Percentiles rank a stretch among this genome's conserved stretches.
These are phyloP conservation scores for Coniochaeta sp. DNA, from an alignment of 2,329 filamentous ascomycete genomes.

Conservation along the genomic window DNA sequence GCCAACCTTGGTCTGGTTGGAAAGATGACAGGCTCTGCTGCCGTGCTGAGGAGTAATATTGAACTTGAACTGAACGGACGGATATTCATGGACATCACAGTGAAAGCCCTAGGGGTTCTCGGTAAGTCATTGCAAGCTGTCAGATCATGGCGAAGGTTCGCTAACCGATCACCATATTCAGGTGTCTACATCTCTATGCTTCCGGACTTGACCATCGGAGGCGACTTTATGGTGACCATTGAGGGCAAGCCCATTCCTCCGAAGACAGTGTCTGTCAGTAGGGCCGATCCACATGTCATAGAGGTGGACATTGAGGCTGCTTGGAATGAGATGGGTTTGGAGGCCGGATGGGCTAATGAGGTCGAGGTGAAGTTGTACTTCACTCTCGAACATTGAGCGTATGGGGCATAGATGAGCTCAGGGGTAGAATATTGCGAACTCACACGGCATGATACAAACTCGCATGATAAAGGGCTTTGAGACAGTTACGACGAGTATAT, in stretches of 20 bases:
- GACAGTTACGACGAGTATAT: no score
- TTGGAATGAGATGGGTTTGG: constrained; percentile 66
- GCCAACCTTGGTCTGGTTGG: constrained; percentile 71
- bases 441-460: not conserved
- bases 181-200: constrained; percentile 73
- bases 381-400: constrained; percentile 20
- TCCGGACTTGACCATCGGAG: constrained; percentile 47
- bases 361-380: constrained; percentile 59
- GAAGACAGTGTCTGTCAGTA: constrained; percentile 54
- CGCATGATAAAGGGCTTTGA: not conserved
- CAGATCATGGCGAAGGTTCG: not conserved
- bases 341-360: constrained; percentile 74
- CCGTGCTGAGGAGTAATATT: constrained; percentile 57
- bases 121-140: constrained; percentile 36
- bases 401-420: not conserved
- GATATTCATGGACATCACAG: constrained; percentile 55
- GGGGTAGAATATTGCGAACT: not conserved
- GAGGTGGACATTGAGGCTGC: constrained; percentile 71
- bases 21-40: constrained; percentile 86
- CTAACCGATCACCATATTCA: constrained; percentile 16
- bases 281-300: constrained; percentile 50
- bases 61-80: constrained; percentile 49
- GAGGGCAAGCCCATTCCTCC: constrained; percentile 62
- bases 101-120: constrained; percentile 74
- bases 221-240: constrained; percentile 68